phyloP scores from a whole-genome alignment of 179 eudicot species.

The Drosera spatulata region DNA sequence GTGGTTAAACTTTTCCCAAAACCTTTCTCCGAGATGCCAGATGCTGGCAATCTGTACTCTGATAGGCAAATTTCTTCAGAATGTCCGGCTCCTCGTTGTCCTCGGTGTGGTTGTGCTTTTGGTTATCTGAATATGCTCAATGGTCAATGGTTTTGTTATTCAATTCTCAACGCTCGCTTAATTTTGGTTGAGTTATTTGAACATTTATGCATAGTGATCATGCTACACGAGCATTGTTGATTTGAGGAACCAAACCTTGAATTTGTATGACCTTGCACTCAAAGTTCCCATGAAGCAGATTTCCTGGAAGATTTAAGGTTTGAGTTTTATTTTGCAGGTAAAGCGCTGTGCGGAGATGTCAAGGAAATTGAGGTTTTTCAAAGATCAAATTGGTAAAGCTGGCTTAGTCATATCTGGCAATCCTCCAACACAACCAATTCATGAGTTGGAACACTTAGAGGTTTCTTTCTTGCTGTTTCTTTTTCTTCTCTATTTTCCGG shows the following conservation, averaged over 20 bases:
- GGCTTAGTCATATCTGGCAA: conserved; percentile 44
- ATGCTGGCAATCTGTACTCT: too few species aligned
- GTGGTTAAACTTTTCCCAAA: too few species aligned
- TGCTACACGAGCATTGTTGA: too few species aligned
- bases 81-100: too few species aligned
- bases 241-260: background rate
- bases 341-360: conserved; percentile 97
- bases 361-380: conserved; percentile 79
- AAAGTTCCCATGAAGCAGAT: background rate
- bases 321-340: conserved; percentile 34
- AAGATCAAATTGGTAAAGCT: conserved; percentile 88
- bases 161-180: too few species aligned
- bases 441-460: conserved; percentile 85
- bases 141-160: too few species aligned
- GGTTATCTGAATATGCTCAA: too few species aligned
- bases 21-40: too few species aligned
- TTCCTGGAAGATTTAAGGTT: background rate
- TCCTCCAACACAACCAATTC: conserved; percentile 54
- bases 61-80: too few species aligned
- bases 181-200: too few species aligned
- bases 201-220: too few species aligned
- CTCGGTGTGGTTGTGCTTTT: too few species aligned
- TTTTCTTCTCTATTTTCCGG: background rate
- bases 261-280: background rate
- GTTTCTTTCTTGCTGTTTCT: conserved; percentile 21